Percentiles rank a stretch among this genome's conserved stretches.
These are phyloP conservation scores for Parathielavia hyrcaniae DNA, from an alignment of 495 filamentous ascomycete genomes.

Conservation along the genomic window DNA sequence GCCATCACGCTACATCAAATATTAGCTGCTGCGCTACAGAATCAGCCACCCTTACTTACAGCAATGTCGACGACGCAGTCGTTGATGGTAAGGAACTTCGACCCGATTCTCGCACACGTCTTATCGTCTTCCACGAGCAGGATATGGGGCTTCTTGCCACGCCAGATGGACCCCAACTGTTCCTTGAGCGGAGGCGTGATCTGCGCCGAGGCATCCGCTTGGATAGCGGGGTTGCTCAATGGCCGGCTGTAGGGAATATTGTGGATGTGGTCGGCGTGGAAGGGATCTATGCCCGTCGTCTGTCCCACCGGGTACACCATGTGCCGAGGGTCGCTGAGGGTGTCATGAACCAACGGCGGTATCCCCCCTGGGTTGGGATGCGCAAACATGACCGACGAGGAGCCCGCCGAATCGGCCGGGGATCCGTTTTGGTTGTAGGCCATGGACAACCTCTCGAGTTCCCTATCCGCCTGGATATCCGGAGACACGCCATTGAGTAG, in stretches of 20 bases:
- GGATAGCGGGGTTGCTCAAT: constrained; percentile 32
- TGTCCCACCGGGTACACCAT: constrained; percentile 87
- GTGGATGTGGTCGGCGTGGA: constrained; percentile 87
- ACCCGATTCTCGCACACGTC: constrained; percentile 87
- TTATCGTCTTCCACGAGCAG: constrained; percentile 93
- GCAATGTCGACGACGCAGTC: constrained; percentile 85
- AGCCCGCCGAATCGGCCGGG: constrained; percentile 42
- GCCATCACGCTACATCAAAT: constrained; percentile 52
- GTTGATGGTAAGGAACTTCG: constrained; percentile 87
- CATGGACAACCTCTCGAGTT: constrained; percentile 67
- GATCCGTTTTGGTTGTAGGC: constrained; percentile 60
- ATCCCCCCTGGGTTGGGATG: constrained; percentile 30
- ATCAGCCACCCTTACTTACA: constrained; percentile 51
- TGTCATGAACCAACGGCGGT: constrained; percentile 40
- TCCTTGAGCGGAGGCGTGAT: constrained; percentile 30
- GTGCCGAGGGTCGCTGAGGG: constrained; percentile 63
- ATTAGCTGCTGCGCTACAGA: constrained; percentile 10
- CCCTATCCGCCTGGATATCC: constrained; percentile 69
- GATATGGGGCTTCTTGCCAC: constrained; percentile 71
- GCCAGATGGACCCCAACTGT: constrained; percentile 50
- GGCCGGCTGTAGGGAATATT: constrained; percentile 77
- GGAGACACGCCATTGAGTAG: constrained; percentile 74
- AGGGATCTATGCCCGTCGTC: constrained; percentile 86
- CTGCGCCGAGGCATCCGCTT: constrained; percentile 27
- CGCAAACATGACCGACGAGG: constrained; percentile 41